Evolutionary conservation across 306 rosid genomes (phyloP).

Genomic region (Trichosanthes cucumerina): DNA sequence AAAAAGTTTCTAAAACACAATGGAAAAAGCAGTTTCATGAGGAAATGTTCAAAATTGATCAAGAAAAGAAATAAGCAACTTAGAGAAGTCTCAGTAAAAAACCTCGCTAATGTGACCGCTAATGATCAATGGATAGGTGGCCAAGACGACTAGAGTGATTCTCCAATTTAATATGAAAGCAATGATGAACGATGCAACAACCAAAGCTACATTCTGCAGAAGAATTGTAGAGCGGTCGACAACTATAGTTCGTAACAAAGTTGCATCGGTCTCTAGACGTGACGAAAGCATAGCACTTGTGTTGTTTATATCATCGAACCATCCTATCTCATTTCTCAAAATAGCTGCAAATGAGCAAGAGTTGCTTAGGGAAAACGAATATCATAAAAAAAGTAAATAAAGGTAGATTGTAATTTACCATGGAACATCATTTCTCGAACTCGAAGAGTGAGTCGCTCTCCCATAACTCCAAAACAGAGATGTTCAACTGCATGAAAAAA

Average conservation of each 20-base stretch:
- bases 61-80: neutral
- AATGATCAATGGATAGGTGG: conserved; percentile 81
- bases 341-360: conserved; percentile 49
- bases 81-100: conserved; percentile 11
- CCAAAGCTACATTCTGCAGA: conserved; percentile 71
- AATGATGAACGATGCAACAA: conserved; percentile 71
- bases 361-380: conserved; percentile 6
- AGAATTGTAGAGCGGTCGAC: conserved; percentile 83
- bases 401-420: conserved; percentile 29
- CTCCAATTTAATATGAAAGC: conserved; percentile 93
- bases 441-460: conserved; percentile 90
- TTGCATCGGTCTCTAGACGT: conserved; percentile 74
- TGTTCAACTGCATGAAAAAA: conserved; percentile 73
- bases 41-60: neutral
- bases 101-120: conserved; percentile 96
- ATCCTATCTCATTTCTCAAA: conserved; percentile 85
- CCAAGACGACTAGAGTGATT: conserved; percentile 76
- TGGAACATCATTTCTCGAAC: conserved; percentile 83
- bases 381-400: neutral
- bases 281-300: conserved; percentile 87
- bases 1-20: conserved; percentile 68
- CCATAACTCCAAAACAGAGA: conserved; percentile 85
- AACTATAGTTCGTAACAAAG: conserved; percentile 63
- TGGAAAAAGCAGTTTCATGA: neutral
- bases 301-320: conserved; percentile 85